Base-by-base conservation (phyloP, 345 rosid genomes). In the Brassica cretica region DNA sequence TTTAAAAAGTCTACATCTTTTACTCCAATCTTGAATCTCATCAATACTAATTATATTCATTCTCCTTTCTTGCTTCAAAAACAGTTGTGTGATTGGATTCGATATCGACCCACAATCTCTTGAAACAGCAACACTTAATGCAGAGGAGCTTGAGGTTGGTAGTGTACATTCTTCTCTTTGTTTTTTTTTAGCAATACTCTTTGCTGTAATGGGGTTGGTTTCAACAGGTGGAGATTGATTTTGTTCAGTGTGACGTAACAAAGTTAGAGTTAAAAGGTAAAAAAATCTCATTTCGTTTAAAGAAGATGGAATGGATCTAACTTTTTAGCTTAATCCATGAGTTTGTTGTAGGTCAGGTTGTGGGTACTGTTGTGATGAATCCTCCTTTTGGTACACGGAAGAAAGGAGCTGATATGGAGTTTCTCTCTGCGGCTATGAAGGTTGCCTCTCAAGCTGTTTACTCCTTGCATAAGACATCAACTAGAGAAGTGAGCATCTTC, bases 311-410 rank as follows among this genome's bases (percentile, higher is more conserved):
- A 49, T 49, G 56, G 5, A 49, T 49, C 8, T 49, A 14, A 11
- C 5, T 37, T 46, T 46, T 32, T 1, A 4, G 46, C 27, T 25
- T 9, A 8, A 25, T 61, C 56, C n/a, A 10, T 44, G 64, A 32
- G 73, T 15, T 15, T 66, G 24, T 67, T 76, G 25, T 61, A 90
- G 99, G 90, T 64, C 85, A 66, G 60, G 73, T 82, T 76, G 87
- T 93, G 30, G 97, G 91, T 81, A 94, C 98, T 16, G 88, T 89
- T 55, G 87, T 93, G 53, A 94, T 94, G 98, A 94, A 94, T 79
- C 99, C 98, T 80, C 99, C 99, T 39, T 94, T 93, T 87, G 99
- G 97, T 68, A 93, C 96, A n/a, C 88, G 99, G 64, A 89, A 79
- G 82, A 94, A 88, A 81, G 98, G 97, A 64, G 97, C 87, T 35